phyloP scores from a whole-genome alignment of 768 basidiomycete species.

The Tulasnella sp. region DNA sequence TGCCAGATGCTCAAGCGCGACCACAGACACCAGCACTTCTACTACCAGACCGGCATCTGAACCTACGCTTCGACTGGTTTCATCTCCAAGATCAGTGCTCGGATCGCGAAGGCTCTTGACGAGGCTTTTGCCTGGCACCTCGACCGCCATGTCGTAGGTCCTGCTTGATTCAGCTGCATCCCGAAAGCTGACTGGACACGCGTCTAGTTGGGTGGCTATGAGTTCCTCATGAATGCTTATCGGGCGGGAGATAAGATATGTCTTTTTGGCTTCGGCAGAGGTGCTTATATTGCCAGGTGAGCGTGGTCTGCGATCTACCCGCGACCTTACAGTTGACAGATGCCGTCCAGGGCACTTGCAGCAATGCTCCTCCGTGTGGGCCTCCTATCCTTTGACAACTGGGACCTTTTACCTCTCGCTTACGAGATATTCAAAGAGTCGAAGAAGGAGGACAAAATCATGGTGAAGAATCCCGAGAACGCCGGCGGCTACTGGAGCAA shows the following conservation, averaged over 20 bases:
- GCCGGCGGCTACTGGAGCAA: slow-evolving; percentile 34
- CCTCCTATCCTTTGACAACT: slow-evolving; percentile 62
- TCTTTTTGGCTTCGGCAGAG: slow-evolving; percentile 81
- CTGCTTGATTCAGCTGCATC: slow-evolving; percentile 40
- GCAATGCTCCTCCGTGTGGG: slow-evolving; percentile 45
- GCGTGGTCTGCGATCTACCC: neutral
- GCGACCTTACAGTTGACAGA: no score
- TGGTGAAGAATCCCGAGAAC: slow-evolving; percentile 8
- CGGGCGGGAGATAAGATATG: slow-evolving; percentile 65
- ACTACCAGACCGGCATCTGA: slow-evolving; percentile 59
- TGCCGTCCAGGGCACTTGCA: neutral
- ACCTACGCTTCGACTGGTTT: slow-evolving; percentile 41
- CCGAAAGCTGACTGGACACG: slow-evolving; percentile 46
- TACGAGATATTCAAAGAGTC: slow-evolving; percentile 63
- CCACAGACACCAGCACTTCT: slow-evolving; percentile 53
- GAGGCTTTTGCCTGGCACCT: slow-evolving; percentile 73
- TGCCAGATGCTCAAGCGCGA: slow-evolving; percentile 61
- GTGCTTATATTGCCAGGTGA: slow-evolving; percentile 53
- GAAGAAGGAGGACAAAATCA: slow-evolving; percentile 46
- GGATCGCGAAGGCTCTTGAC: slow-evolving; percentile 57
- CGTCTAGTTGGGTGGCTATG: slow-evolving; percentile 26
- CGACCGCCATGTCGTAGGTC: slow-evolving; percentile 49
- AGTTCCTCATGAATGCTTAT: slow-evolving; percentile 25
- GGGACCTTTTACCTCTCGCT: slow-evolving; percentile 68
- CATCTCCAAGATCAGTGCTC: slow-evolving; percentile 58